Base-by-base conservation (phyloP, 2,329 filamentous ascomycete genomes). In the Claviceps humidiphila region DNA sequence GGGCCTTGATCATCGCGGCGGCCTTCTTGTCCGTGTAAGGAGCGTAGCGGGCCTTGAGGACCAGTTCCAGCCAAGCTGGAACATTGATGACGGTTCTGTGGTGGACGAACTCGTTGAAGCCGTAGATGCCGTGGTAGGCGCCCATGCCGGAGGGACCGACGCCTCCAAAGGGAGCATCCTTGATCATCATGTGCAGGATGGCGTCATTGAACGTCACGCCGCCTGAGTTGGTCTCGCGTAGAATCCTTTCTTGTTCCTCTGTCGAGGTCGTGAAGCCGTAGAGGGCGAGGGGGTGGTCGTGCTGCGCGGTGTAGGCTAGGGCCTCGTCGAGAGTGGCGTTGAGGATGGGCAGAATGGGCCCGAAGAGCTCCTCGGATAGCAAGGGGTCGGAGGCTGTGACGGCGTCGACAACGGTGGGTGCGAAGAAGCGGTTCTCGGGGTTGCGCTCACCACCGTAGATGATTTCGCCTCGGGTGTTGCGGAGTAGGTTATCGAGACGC, bases 121-220 rank as follows among this genome's bases (percentile, higher is more conserved):
- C 68, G 53, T 68, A 65, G 44, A 59, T 58, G 5, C 73, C 73
- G 51, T 73, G 71, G 55, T 74, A 74, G 17, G 60, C 58, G 17
- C 73, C 73, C 24, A 64, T 61, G 2, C 73, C 73, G 0, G 68
- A 71, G 13, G 64, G 63, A 13, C 73, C 73, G 17, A 73, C 68
- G 5, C 73, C 72, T 14, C 73, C 73, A 53, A 75, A 75, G 0
- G 73, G 71, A 0, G 68, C 68, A 13, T 60, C 62, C 0, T 63
- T 62, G n/a, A 69, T 61, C 1, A 57, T 60, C 24, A 65, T 63
- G 46, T 74, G 72, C 5, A 71, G 56, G 37, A 66, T 57, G 14
- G 64, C 61, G 55, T 72, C 71, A 55, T 75, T 75, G 57, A 74
- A 61, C 0, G 70, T 73, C 47, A 74, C 70, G 14, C 72, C 71